These are phyloP conservation scores for Selaginella moellendorffii DNA, from an alignment of 75 land plant genomes.

Conservation along the genomic window DNA sequence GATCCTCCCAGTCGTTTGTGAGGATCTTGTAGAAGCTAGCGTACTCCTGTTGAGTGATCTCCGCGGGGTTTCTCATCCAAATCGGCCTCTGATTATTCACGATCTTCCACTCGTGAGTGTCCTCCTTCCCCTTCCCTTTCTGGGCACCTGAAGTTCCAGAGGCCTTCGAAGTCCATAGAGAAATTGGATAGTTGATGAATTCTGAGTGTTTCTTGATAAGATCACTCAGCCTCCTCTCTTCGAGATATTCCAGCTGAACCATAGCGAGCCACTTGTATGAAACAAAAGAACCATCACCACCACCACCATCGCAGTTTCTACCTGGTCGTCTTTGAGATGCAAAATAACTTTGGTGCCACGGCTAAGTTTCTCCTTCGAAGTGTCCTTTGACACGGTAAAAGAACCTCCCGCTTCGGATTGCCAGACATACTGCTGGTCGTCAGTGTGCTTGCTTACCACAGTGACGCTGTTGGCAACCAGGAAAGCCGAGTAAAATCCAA, in stretches of 20 bases:
- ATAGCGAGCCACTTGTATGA: background rate
- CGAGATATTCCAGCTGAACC: conserved; percentile 48
- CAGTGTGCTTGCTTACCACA: conserved; percentile 47
- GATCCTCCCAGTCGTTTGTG: conserved; percentile 63
- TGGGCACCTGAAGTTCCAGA: conserved; percentile 60
- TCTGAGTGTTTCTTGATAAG: conserved; percentile 58
- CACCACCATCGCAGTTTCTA: background rate
- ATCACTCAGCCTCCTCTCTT: conserved; percentile 65
- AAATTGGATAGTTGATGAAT: conserved; percentile 61
- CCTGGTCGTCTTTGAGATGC: conserved; percentile 64
- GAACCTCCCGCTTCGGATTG: conserved; percentile 70
- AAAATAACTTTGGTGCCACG: conserved; percentile 62
- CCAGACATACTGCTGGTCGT: conserved; percentile 62
- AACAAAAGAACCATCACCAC: background rate
- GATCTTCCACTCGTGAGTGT: conserved; percentile 52
- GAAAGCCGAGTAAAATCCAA: conserved; percentile 60
- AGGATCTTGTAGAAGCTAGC: conserved; percentile 57
- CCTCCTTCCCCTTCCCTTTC: conserved; percentile 57
- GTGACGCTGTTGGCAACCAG: conserved; percentile 52
- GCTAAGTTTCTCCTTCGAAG: conserved; percentile 43
- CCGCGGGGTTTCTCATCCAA: conserved; percentile 78
- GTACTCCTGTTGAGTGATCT: conserved; percentile 63
- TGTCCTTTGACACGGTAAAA: conserved; percentile 47
- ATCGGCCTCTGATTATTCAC: conserved; percentile 80
- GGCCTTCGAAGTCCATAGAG: conserved; percentile 62